Evolutionary conservation across 2,329 filamentous ascomycete genomes (phyloP).

Genomic region (Davidsoniella neocaledoniae): DNA sequence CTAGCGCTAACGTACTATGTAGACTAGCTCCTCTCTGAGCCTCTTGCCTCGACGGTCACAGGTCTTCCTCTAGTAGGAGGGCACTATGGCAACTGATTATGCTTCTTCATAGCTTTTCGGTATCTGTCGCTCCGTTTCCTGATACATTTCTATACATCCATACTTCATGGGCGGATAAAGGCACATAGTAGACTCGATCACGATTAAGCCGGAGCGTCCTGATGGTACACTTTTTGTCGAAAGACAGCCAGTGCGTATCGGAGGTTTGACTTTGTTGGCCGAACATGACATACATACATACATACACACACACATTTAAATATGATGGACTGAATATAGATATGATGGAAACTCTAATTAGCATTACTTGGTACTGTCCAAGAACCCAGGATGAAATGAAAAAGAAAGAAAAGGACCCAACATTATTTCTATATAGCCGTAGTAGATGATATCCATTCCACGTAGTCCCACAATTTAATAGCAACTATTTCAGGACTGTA

Average conservation of each 20-base stretch:
- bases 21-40: too few relatives aligned
- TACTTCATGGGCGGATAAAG: slow-evolving; percentile 42
- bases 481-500: slow-evolving; percentile 65
- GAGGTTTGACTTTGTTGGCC: slow-evolving; percentile 92
- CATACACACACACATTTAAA: background rate
- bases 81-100: slow-evolving; percentile 44
- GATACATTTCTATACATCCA: slow-evolving; percentile 1
- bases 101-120: slow-evolving; percentile 57
- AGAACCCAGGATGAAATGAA: background rate
- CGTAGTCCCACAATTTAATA: background rate
- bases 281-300: slow-evolving; percentile 33
- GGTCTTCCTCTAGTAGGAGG: slow-evolving; percentile 17
- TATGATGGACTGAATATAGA: too few relatives aligned
- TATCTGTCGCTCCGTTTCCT: slow-evolving; percentile 43
- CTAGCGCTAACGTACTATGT: too few relatives aligned
- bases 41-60: slow-evolving; percentile 36
- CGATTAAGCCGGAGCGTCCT: slow-evolving; percentile 98
- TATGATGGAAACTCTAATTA: too few relatives aligned
- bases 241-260: slow-evolving; percentile 71
- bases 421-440: background rate
- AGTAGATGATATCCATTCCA: background rate
- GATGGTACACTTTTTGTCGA: slow-evolving; percentile 63
- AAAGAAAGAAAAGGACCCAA: background rate
- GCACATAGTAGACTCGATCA: slow-evolving; percentile 36
- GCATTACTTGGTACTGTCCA: slow-evolving; percentile 8